Conservation (phyloP, 352 stramenopile species). For the Phytophthora boehmeriae region DNA sequence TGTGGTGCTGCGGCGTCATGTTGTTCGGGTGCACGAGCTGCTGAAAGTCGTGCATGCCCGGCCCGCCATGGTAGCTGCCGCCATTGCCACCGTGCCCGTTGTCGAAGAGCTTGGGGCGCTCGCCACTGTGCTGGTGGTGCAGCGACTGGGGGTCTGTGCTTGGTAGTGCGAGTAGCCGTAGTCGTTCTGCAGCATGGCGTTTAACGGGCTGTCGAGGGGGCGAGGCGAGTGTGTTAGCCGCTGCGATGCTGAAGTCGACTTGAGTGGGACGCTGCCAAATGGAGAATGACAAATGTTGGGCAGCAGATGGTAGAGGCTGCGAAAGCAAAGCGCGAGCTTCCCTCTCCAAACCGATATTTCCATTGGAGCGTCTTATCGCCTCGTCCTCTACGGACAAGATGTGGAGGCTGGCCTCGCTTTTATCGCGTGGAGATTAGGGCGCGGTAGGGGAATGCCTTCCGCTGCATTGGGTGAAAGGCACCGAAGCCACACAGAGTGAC, state of each 20-base stretch:
- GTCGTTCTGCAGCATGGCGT: constrained; percentile 64
- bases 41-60: constrained; percentile 48
- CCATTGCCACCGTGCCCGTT: constrained; percentile 34
- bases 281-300: constrained; percentile 72
- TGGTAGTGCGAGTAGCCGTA: constrained; percentile 68
- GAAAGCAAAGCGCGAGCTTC: no score
- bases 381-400: constrained; percentile 44
- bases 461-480: not conserved
- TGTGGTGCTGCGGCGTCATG: constrained; percentile 48
- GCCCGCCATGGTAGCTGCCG: constrained; percentile 31
- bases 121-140: constrained; percentile 54
- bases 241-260: not conserved
- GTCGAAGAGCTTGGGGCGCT: constrained; percentile 66
- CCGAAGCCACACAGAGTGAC: not conserved
- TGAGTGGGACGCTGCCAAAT: constrained; percentile 60
- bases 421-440: not conserved
- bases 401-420: constrained; percentile 6
- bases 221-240: not conserved
- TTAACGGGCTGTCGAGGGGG: not conserved
- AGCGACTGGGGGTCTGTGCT: constrained; percentile 33
- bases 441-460: not conserved
- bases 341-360: constrained; percentile 1
- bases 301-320: constrained; percentile 52
- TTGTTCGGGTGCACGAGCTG: constrained; percentile 46
- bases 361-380: constrained; percentile 37